Evolutionary conservation across 2,329 filamentous ascomycete species (phyloP).

Genomic region (Botryotinia calthae): DNA sequence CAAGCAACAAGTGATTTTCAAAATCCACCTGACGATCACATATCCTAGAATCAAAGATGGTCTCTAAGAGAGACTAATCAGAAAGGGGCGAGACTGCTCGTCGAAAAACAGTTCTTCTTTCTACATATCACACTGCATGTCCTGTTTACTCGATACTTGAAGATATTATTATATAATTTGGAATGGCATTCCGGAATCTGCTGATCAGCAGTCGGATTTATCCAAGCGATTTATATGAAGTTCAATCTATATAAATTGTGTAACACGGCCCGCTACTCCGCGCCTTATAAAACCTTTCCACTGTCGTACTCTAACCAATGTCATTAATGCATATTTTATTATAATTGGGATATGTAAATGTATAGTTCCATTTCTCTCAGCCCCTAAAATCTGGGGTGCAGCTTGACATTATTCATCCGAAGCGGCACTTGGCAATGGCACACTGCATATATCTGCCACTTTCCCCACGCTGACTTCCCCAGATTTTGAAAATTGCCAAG

Average conservation of each 20-base stretch:
- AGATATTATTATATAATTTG: not conserved
- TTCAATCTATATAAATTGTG: conserved; percentile 10
- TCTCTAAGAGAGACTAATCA: not conserved
- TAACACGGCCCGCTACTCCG: conserved; percentile 20
- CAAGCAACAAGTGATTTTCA: not conserved
- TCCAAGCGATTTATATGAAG: conserved; percentile 17
- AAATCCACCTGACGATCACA: not conserved
- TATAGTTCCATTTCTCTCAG: not conserved
- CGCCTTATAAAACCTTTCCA: not conserved
- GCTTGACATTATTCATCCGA: not conserved
- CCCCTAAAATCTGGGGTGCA: conserved; percentile 5
- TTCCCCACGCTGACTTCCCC: conserved; percentile 2
- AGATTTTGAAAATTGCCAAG: not conserved
- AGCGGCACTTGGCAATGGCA: not conserved
- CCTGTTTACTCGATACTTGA: not conserved
- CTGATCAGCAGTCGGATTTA: conserved; percentile 14
- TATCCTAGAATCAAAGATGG: not conserved
- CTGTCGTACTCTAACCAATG: not conserved
- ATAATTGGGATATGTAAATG: not conserved
- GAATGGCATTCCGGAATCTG: not conserved
- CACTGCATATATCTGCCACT: not conserved
- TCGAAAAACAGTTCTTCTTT: not conserved
- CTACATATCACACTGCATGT: not conserved
- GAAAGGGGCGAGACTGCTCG: not conserved
- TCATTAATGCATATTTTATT: too few species aligned